These are phyloP conservation scores for Emergomyces orientalis DNA, from an alignment of 2,329 filamentous ascomycete genomes.

Conservation along the genomic window DNA sequence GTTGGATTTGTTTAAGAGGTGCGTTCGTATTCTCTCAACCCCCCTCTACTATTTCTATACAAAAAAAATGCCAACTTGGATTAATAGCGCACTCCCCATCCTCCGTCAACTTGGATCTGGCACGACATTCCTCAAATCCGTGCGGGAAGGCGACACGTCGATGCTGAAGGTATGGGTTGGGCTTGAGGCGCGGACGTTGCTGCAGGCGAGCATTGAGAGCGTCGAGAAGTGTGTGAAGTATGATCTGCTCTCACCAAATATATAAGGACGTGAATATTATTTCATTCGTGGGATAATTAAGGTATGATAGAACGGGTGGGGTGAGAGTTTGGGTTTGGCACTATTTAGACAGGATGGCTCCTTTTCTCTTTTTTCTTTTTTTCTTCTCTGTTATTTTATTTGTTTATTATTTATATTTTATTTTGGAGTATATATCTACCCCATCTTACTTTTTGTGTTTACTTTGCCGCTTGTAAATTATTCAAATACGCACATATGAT, in stretches of 20 bases:
- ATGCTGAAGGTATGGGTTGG: slow-evolving; percentile 91
- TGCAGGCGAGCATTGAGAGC: slow-evolving; percentile 83
- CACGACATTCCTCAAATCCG: slow-evolving; percentile 47
- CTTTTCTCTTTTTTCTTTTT: background rate
- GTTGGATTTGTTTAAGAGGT: slow-evolving; percentile 73
- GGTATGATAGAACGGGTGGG: background rate
- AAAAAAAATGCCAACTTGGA: slow-evolving; percentile 11
- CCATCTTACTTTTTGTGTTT: background rate
- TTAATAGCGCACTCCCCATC: slow-evolving; percentile 72
- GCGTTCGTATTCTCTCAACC: slow-evolving; percentile 23
- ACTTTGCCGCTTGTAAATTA: background rate
- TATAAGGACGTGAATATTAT: slow-evolving; percentile 40
- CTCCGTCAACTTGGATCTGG: slow-evolving; percentile 70
- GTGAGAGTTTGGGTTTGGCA: background rate
- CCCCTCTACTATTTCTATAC: background rate
- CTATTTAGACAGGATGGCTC: background rate
- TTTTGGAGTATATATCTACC: background rate
- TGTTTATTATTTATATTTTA: background rate
- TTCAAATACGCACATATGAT: background rate
- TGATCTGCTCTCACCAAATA: slow-evolving; percentile 77
- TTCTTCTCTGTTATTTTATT: background rate
- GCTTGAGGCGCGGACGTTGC: slow-evolving; percentile 75
- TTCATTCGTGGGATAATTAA: background rate
- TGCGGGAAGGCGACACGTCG: slow-evolving; percentile 63
- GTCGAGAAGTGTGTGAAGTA: slow-evolving; percentile 87